These are phyloP conservation scores for Zygosaccharomyces siamensis DNA, from an alignment of 805 yeast species.

Conservation along the genomic window DNA sequence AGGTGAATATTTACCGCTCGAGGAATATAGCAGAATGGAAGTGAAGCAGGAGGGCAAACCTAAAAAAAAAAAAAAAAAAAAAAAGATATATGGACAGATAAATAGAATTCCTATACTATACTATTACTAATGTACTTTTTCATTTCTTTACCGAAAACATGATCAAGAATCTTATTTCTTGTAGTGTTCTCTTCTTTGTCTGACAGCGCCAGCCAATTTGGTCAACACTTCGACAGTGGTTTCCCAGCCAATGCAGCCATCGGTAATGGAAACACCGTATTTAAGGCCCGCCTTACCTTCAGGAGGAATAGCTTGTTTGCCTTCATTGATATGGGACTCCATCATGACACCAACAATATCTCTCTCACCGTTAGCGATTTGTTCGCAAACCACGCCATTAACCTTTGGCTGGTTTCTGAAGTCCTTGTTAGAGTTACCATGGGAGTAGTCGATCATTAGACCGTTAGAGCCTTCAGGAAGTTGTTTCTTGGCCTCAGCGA, in stretches of 20 bases:
- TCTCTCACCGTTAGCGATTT: constrained; percentile 75
- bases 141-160: not conserved
- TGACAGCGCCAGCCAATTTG: constrained; percentile 77
- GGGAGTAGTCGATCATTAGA: constrained; percentile 96
- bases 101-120: not conserved
- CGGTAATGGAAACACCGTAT: constrained; percentile 96
- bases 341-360: constrained; percentile 90
- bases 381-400: constrained; percentile 74
- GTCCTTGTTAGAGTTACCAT: constrained; percentile 93
- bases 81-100: not conserved
- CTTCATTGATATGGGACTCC: constrained; percentile 87
- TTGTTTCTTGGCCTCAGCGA: constrained; percentile 65
- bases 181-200: constrained; percentile 59
- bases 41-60: too few relatives aligned
- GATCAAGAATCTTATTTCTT: constrained; percentile 15
- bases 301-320: constrained; percentile 78
- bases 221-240: constrained; percentile 76
- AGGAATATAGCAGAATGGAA: not conserved
- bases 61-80: not conserved
- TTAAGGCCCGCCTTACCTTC: constrained; percentile 55
- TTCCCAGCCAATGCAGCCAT: constrained; percentile 93
- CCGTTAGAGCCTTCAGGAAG: constrained; percentile 43
- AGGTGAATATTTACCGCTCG: not conserved
- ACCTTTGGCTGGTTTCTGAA: constrained; percentile 94
- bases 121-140: not conserved